Evolutionary conservation across 768 basidiomycete species (phyloP), one percentile per base, ranked within the genome.

Genomic region (Saitozyma podzolica): DNA sequence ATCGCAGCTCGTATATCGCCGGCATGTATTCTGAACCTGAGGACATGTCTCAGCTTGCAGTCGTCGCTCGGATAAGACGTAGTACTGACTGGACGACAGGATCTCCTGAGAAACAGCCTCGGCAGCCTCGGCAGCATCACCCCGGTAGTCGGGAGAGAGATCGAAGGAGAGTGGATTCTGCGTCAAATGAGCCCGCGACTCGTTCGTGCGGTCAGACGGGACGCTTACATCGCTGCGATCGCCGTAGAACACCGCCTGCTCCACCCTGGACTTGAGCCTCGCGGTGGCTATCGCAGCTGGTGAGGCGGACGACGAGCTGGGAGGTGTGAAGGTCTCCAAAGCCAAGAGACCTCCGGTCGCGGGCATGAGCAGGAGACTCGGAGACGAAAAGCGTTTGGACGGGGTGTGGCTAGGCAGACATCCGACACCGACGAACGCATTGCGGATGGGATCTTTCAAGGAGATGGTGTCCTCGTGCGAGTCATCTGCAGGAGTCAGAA

Each of bases 1-100:
- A 83, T 14, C 86, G 86, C 48, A 95, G 81, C 75, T 96, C 93
- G 69, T 90, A 88, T 64, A 89, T 89, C 9, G 85, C 83, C 80
- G 54, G 92, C 86, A 66, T 90, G 83, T 78, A 87, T 83, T 37
- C 83, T 67, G 81, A 92, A 86, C 88, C 75, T 76, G 65, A 45
- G 56, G 39, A 48, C 56, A 47, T 61, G 16, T 14, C 11, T 49
- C 50, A 16, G n/a, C 14, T 43, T 48, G 7, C 8, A 3, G 41
- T 37, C 52, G 19, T 11, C 9, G 9, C 11, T n/a, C 19, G 41
- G 56, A 17, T 40, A 20, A 11, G 14, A 29, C 29, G 29, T 29
- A 29, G 29, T 29, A 59, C 82, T 58, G 52, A 91, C 92, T 86
- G 59, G 91, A 94, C 61, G 85, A 82, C 9, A 95, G 80, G 19